Evolutionary conservation across 805 yeast species (phyloP).

Genomic region (Brettanomyces custersianus): DNA sequence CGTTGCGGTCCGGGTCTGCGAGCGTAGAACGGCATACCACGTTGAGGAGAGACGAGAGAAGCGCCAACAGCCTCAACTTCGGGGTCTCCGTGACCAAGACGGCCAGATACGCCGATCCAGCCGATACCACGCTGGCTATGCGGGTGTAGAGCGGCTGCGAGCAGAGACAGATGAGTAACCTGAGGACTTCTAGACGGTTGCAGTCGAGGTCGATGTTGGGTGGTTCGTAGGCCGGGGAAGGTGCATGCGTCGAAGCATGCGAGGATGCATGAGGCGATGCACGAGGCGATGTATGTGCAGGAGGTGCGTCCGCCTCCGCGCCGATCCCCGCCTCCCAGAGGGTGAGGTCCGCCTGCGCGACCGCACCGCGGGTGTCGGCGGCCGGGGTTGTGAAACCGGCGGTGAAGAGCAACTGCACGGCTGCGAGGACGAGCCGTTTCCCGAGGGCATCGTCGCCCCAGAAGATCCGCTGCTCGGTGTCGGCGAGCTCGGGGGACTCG

Average conservation of each 20-base stretch:
- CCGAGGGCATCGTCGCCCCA: conserved; percentile 19
- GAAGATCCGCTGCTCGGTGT: neutral
- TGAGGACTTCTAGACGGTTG: conserved; percentile 59
- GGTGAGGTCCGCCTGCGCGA: neutral
- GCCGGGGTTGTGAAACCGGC: conserved; percentile 45
- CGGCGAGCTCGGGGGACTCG: neutral
- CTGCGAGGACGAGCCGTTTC: conserved; percentile 26
- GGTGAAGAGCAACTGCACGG: conserved; percentile 43
- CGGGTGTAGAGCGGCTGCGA: conserved; percentile 52
- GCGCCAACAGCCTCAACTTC: conserved; percentile 36
- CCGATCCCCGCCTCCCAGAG: conserved; percentile 4
- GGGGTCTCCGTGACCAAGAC: conserved; percentile 43
- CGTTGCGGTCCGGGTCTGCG: conserved; percentile 38
- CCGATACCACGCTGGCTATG: conserved; percentile 31
- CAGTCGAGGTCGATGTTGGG: conserved; percentile 41
- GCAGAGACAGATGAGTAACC: conserved; percentile 49
- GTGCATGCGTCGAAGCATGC: conserved; percentile 74
- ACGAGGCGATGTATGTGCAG: conserved; percentile 10
- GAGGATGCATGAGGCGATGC: conserved; percentile 49
- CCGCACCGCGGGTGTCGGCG: neutral
- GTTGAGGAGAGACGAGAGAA: conserved; percentile 66
- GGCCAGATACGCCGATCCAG: conserved; percentile 57
- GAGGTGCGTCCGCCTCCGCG: neutral
- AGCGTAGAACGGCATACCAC: conserved; percentile 42
- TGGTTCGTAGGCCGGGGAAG: conserved; percentile 10